Evolutionary conservation across 192 early-diverging fungal genomes (phyloP).

Genomic region (Coemansia sp.): DNA sequence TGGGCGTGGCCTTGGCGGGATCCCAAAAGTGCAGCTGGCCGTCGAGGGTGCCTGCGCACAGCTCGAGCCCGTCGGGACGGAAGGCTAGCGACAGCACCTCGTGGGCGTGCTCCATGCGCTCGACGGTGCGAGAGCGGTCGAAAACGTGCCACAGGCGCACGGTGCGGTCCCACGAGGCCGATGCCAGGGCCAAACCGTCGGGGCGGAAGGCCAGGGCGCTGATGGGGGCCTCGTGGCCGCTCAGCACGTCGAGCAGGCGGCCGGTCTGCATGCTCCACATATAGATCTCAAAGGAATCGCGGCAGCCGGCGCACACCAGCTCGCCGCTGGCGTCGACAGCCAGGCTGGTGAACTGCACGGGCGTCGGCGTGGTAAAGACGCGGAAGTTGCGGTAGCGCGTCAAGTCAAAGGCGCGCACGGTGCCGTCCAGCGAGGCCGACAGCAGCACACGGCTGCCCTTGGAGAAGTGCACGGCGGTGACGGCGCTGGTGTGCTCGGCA

Average conservation of each 20-base stretch:
- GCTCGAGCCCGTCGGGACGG: slow-evolving; percentile 85
- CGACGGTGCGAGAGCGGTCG: slow-evolving; percentile 73
- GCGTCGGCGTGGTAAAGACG: slow-evolving; percentile 92
- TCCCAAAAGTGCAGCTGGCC: slow-evolving; percentile 96
- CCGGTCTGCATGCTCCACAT: slow-evolving; percentile 99
- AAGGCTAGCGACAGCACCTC: slow-evolving; percentile 88
- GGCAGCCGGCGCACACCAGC: slow-evolving; percentile 89
- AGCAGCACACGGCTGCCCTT: slow-evolving; percentile 87
- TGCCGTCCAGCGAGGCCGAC: slow-evolving; percentile 94
- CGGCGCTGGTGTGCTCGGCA: slow-evolving; percentile 79
- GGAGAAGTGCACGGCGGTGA: slow-evolving; percentile 84
- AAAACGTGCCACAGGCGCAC: slow-evolving; percentile 94
- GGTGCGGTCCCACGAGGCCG: slow-evolving; percentile 89
- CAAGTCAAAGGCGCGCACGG: slow-evolving; percentile 97
- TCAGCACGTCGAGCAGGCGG: slow-evolving; percentile 90
- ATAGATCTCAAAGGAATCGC: slow-evolving; percentile 95
- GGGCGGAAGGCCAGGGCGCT: slow-evolving; percentile 82
- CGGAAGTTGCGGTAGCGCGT: slow-evolving; percentile 98
- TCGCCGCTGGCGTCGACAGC: slow-evolving; percentile 97
- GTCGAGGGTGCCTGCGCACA: slow-evolving; percentile 84
- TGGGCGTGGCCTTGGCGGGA: slow-evolving; percentile 65
- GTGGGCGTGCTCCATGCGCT: slow-evolving; percentile 70
- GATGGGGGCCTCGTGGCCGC: slow-evolving; percentile 92
- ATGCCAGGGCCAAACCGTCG: slow-evolving; percentile 72
- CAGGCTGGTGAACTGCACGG: slow-evolving; percentile 89